phyloP scores from a whole-genome alignment of 805 yeast species.

The Metschnikowia kofuensis region DNA sequence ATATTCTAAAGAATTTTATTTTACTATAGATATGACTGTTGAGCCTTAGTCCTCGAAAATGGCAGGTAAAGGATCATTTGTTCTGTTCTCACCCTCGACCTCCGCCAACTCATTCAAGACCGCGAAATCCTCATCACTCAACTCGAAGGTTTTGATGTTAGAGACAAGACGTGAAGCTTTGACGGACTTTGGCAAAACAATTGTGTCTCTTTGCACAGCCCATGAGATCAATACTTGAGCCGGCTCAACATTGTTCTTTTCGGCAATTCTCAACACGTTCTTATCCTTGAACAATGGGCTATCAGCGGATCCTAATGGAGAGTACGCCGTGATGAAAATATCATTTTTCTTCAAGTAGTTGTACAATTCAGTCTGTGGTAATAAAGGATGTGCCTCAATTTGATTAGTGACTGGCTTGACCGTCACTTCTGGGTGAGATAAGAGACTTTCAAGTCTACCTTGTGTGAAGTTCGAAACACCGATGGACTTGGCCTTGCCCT shows the following conservation, averaged over 20 bases:
- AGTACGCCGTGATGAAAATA: conserved; percentile 50
- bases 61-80: conserved; percentile 23
- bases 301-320: conserved; percentile 64
- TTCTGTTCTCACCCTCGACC: conserved; percentile 31
- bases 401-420: conserved; percentile 54
- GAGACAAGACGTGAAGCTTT: conserved; percentile 32
- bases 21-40: too few species aligned
- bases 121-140: conserved; percentile 36
- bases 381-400: conserved; percentile 37
- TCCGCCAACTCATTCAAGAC: conserved; percentile 30
- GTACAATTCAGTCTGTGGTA: conserved; percentile 39
- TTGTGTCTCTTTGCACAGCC: conserved; percentile 55
- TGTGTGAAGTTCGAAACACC: conserved; percentile 51
- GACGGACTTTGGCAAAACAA: conserved; percentile 35
- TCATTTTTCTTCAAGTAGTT: conserved; percentile 35
- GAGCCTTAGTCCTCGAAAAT: conserved; percentile 5
- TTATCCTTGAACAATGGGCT: conserved; percentile 56
- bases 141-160: conserved; percentile 32
- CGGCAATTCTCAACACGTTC: conserved; percentile 25
- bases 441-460: conserved; percentile 19
- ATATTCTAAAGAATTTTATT: too few species aligned
- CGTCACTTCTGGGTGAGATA: conserved; percentile 15
- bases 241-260: conserved; percentile 32
- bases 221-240: conserved; percentile 57
- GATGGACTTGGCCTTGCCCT: conserved; percentile 48